Evolutionary conservation across 2,329 filamentous ascomycete species (phyloP).

Genomic region (Chrysosporium queenslandicum): DNA sequence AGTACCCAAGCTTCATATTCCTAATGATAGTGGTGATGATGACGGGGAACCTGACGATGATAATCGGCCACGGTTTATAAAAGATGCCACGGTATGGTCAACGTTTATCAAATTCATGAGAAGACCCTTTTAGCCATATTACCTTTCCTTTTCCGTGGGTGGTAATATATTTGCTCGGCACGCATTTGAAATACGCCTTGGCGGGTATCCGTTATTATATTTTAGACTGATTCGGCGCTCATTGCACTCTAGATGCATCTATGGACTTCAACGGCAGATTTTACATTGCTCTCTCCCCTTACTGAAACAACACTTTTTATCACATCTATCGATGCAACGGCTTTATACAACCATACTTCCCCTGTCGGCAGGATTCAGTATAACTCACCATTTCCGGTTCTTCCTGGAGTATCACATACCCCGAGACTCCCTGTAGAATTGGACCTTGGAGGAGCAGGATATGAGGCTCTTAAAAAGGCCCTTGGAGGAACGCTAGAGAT

Average conservation of each 20-base stretch:
- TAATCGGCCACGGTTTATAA: conserved; percentile 59
- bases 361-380: conserved; percentile 69
- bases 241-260: conserved; percentile 53
- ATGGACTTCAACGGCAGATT: conserved; percentile 74
- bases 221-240: background rate
- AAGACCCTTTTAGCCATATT: background rate
- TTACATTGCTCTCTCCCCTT: conserved; percentile 72
- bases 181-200: background rate
- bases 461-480: conserved; percentile 68
- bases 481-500: conserved; percentile 70
- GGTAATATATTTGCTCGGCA: background rate
- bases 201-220: background rate
- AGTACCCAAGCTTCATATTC: conserved; percentile 56
- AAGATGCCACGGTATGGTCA: conserved; percentile 56
- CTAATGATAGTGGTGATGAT: conserved; percentile 28
- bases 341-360: conserved; percentile 72
- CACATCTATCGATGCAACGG: conserved; percentile 70
- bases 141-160: background rate
- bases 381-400: conserved; percentile 61
- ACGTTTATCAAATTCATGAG: conserved; percentile 8
- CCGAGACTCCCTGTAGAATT: conserved; percentile 75
- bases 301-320: conserved; percentile 62
- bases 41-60: conserved; percentile 32
- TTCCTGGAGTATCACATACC: conserved; percentile 61
- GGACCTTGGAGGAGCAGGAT: conserved; percentile 66